Conservation (phyloP, 1,139 yeast species). For the Debaryomycetaceae sp. region DNA sequence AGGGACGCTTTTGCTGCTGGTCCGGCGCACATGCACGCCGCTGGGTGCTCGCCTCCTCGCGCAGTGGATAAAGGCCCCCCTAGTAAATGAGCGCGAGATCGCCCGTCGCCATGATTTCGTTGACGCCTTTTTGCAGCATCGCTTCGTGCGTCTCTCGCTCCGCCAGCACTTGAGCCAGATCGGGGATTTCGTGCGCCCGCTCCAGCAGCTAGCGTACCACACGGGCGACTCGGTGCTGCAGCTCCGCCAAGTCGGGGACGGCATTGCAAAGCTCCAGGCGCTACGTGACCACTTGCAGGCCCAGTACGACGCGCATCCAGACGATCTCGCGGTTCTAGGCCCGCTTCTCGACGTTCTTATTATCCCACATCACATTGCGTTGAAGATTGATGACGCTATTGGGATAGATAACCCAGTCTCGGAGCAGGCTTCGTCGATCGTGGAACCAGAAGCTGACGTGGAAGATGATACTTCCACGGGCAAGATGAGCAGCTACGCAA, state of each 20-base stretch:
- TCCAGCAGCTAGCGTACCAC: constrained; percentile 26
- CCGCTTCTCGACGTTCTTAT: constrained; percentile 14
- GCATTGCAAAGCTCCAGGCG: constrained; percentile 16
- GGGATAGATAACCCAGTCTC: constrained; percentile 5
- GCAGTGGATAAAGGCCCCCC: constrained; percentile 80
- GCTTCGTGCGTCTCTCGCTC: constrained; percentile 19
- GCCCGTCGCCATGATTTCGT: constrained; percentile 54
- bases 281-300: constrained; percentile 13
- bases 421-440: constrained; percentile 1
- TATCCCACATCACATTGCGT: constrained; percentile 20
- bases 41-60: constrained; percentile 71
- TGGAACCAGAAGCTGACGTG: constrained; percentile 3
- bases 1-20: constrained; percentile 62
- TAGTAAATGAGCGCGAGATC: constrained; percentile 47
- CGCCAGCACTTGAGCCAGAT: constrained; percentile 14
- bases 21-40: constrained; percentile 65
- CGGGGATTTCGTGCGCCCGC: constrained; percentile 30
- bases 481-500: constrained; percentile 8
- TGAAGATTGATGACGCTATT: constrained; percentile 18
- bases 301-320: constrained; percentile 7
- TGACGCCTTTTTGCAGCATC: constrained; percentile 33
- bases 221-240: constrained; percentile 25
- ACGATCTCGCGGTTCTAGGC: constrained; percentile 3
- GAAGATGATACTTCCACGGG: background rate
- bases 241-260: constrained; percentile 22